Conservation (phyloP, 495 filamentous ascomycete species). For the Hyaloscypha variabilis region DNA sequence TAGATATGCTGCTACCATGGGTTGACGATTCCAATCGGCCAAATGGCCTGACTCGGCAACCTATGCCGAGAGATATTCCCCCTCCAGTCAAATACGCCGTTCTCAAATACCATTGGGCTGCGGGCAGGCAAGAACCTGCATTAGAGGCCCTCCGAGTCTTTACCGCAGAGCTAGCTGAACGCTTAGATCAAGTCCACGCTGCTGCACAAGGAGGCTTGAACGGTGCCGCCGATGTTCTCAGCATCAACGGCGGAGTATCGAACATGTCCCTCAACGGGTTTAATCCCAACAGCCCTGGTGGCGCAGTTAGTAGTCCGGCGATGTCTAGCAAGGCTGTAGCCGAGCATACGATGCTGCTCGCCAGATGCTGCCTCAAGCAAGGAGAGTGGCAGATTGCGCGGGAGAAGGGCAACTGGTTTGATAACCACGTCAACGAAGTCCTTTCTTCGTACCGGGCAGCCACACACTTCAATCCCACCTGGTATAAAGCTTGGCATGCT, state of each 20-base stretch:
- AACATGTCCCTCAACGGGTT: constrained; percentile 43
- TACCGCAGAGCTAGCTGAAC: constrained; percentile 74
- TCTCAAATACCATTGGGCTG: constrained; percentile 94
- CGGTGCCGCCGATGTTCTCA: constrained; percentile 47
- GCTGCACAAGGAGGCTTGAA: constrained; percentile 59
- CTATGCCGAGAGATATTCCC: constrained; percentile 43
- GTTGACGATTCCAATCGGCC: constrained; percentile 37
- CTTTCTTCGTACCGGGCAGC: constrained; percentile 86
- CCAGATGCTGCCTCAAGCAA: constrained; percentile 92
- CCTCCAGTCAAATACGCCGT: constrained; percentile 88
- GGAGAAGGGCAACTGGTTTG: constrained; percentile 82
- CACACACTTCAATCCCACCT: constrained; percentile 86
- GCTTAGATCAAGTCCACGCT: constrained; percentile 63
- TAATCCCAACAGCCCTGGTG: constrained; percentile 15
- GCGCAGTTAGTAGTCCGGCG: constrained; percentile 28
- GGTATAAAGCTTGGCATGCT: constrained; percentile 99
- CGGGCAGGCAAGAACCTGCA: constrained; percentile 61
- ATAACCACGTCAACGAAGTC: constrained; percentile 72
- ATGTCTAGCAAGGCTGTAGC: constrained; percentile 43
- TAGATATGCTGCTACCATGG: constrained; percentile 58
- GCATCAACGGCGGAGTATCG: constrained; percentile 57
- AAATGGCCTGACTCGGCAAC: constrained; percentile 32
- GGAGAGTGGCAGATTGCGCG: constrained; percentile 91
- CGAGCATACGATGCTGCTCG: constrained; percentile 76
- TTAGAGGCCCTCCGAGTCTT: constrained; percentile 81